Evolutionary conservation across 2,329 filamentous ascomycete species (phyloP), one percentile per base, ranked within the genome.

Genomic region (Colletotrichum sp.): DNA sequence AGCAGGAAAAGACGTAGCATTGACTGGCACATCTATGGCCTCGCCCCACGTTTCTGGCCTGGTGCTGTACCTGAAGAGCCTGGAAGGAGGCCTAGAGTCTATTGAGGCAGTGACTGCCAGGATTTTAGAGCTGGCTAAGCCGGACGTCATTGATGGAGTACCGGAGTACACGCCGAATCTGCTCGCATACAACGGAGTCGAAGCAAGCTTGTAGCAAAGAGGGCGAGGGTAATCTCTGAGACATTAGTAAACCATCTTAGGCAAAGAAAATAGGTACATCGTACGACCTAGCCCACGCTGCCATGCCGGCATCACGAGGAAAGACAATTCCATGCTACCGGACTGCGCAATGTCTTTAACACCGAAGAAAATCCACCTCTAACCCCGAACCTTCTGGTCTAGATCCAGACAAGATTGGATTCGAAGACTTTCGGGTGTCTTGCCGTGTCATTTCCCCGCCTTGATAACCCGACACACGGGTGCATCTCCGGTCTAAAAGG

Each of bases 1-100:
- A 81, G 90, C 3, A 90, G 85, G 85, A 85, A 69, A 68, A 26
- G 59, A 55, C 26, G 44, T 44, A 8, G 28, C 60, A 10, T 22
- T 44, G 32, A 71, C 86, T 10, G 92, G 92, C 36, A 93, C 92
- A 5, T 91, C 88, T 26, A 93, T 93, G 91, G 89, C 92, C 3
- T 85, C 87, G 6, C 91, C 92, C 0, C 91, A 93, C 79, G 86
- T 93, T 68, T 86, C 90, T 24, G 92, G 92, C 13, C 81, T 93
- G 24, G 90, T 55, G 16, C n/a, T 90, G 10, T 93, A 92, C 80
- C 81, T 93, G 26, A 80, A 89, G 71, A 84, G 80, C 12, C 81
- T 88, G 1, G 86, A 90, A 79, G 9, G 16, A 15, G 79, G 81
- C 24, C 75, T 80, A 39, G 79, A 78, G 6, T 85, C 84, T 10